phyloP scores from a whole-genome alignment of 2,329 filamentous ascomycete genomes.

The Verruconis gallopava region DNA sequence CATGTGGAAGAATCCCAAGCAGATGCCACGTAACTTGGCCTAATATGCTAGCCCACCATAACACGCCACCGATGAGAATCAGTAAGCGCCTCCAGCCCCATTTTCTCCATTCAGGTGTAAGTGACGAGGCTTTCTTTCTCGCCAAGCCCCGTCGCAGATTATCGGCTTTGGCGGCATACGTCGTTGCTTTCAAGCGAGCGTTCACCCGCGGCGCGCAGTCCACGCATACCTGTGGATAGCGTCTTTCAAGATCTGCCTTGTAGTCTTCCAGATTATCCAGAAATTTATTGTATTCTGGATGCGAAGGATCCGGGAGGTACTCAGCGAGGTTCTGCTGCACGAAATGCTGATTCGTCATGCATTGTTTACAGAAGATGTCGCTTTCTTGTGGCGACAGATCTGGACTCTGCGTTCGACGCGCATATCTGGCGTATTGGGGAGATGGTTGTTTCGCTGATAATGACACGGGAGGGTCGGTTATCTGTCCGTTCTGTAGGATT shows the following conservation, averaged over 20 bases:
- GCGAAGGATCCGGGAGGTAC: slow-evolving; percentile 54
- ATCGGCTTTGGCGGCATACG: slow-evolving; percentile 75
- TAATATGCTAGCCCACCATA: slow-evolving; percentile 28
- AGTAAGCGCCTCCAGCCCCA: slow-evolving; percentile 33
- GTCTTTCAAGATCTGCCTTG: slow-evolving; percentile 58
- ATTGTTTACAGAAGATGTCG: slow-evolving; percentile 55
- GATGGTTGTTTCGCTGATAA: slow-evolving; percentile 31
- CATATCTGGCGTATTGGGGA: slow-evolving; percentile 32
- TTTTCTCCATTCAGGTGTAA: slow-evolving; percentile 27
- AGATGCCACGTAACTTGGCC: slow-evolving; percentile 25
- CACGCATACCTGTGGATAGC: slow-evolving; percentile 81
- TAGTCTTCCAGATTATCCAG: slow-evolving; percentile 59
- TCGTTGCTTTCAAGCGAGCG: slow-evolving; percentile 53
- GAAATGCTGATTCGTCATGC: slow-evolving; percentile 79
- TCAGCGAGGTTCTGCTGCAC: slow-evolving; percentile 64
- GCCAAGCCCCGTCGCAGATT: slow-evolving; percentile 64
- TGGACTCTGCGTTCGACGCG: slow-evolving; percentile 25
- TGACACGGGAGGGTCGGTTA: slow-evolving; percentile 68
- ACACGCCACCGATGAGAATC: slow-evolving; percentile 29
- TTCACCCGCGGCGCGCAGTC: slow-evolving; percentile 66
- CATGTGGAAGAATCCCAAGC: slow-evolving; percentile 16
- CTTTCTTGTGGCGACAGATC: slow-evolving; percentile 16
- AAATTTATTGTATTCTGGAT: slow-evolving; percentile 56
- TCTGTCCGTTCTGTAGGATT: slow-evolving; percentile 71
- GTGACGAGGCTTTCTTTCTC: slow-evolving; percentile 27